Conservation (phyloP, 2,329 filamentous ascomycete genomes). For the Colletotrichum lentis region DNA sequence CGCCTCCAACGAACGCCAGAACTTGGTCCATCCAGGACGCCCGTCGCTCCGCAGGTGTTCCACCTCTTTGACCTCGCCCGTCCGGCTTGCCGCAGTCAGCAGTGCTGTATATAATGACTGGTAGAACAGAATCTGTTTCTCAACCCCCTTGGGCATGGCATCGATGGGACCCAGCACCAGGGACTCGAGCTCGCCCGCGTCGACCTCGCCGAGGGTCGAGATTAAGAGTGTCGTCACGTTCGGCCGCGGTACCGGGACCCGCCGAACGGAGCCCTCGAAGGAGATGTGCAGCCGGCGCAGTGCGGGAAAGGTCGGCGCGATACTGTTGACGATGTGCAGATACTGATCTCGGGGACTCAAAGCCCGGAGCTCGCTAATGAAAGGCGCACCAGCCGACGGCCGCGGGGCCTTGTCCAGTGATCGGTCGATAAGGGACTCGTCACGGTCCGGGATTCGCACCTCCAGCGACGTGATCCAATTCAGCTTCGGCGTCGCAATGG, state of each 20-base stretch:
- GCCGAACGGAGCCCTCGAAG: slow-evolving; percentile 36
- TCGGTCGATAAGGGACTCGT: slow-evolving; percentile 33
- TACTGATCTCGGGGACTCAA: slow-evolving; percentile 30
- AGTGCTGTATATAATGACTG: slow-evolving; percentile 35
- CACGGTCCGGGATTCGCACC: slow-evolving; percentile 36
- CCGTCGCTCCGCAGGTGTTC: slow-evolving; percentile 33
- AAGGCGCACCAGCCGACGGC: slow-evolving; percentile 15
- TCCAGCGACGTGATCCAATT: slow-evolving; percentile 37
- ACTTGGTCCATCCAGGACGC: slow-evolving; percentile 36
- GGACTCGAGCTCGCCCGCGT: slow-evolving; percentile 23
- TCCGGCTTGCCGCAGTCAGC: slow-evolving; percentile 10
- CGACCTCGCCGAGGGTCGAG: slow-evolving; percentile 34
- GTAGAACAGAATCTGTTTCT: slow-evolving; percentile 35
- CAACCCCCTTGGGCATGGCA: slow-evolving; percentile 13
- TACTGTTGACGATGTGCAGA: slow-evolving; percentile 22
- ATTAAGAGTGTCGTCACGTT: slow-evolving; percentile 35
- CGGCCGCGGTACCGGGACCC: slow-evolving; percentile 31
- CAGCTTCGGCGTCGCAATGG: slow-evolving; percentile 17
- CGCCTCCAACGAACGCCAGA: slow-evolving; percentile 30
- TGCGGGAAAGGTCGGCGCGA: slow-evolving; percentile 31
- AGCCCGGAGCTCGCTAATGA: slow-evolving; percentile 18
- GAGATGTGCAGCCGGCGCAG: slow-evolving; percentile 34
- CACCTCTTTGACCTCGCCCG: slow-evolving; percentile 23
- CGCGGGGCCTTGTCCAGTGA: slow-evolving; percentile 27
- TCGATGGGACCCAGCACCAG: slow-evolving; percentile 31